phyloP scores from a whole-genome alignment of 2,329 filamentous ascomycete genomes.

The Hypoxylon sp. region DNA sequence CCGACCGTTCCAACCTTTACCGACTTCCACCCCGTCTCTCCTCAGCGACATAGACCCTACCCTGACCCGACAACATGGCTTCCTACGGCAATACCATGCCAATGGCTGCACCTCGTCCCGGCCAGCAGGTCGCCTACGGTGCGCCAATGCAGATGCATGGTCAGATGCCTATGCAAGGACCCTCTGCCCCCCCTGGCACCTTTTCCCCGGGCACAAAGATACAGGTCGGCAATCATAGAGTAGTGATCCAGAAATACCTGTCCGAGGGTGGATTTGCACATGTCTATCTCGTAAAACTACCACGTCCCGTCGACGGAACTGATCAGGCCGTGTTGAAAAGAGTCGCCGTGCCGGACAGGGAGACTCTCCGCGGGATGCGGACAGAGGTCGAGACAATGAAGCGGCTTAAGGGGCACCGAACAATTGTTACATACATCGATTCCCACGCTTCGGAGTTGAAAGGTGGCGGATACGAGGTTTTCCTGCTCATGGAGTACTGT shows the following conservation, averaged over 20 bases:
- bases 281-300: constrained; percentile 94
- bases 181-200: constrained; percentile 79
- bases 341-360: constrained; percentile 96
- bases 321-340: constrained; percentile 91
- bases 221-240: constrained; percentile 91
- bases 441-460: constrained; percentile 96
- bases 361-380: constrained; percentile 93
- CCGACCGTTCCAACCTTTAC: constrained; percentile 44
- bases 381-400: constrained; percentile 99
- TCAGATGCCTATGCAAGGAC: constrained; percentile 49
- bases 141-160: constrained; percentile 58
- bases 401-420: constrained; percentile 94
- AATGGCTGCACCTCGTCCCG: constrained; percentile 58
- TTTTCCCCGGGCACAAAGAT: constrained; percentile 97
- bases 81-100: constrained; percentile 51
- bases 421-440: constrained; percentile 98
- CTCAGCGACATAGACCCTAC: constrained; percentile 26
- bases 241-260: constrained; percentile 96
- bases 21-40: constrained; percentile 37
- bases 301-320: constrained; percentile 81
- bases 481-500: constrained; percentile 98
- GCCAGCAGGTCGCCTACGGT: constrained; percentile 61
- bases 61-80: constrained; percentile 46
- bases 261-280: constrained; percentile 99
- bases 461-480: constrained; percentile 96